Base-by-base conservation (phyloP, 371 early-diverging fungal genomes). In the Lichtheimia corymbifera region DNA sequence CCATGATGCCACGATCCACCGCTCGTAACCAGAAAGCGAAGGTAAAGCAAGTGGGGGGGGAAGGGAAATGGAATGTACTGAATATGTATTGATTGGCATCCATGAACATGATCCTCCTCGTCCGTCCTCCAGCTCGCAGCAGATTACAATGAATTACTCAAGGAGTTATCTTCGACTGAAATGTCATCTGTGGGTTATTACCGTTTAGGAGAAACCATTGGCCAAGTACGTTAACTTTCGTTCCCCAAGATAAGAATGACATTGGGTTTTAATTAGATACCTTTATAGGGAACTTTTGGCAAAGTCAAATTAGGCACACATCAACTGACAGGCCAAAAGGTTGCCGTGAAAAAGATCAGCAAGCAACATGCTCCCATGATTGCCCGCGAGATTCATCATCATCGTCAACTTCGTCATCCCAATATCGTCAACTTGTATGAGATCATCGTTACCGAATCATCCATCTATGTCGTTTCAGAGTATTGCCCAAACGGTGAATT, bases 371-470 rank as follows among this genome's bases (percentile, higher is more conserved):
- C 88, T 3, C 84, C 90, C 41, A 67, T 81, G 47, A 77, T 83
- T 59, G 82, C 89, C 52, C 88, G 96, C 53, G 98, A 98, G 80
- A 91, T 96, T 51, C 89, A 93, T 60, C 90, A 93, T 45, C 91
- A 93, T 82, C 90, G 94, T 11, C 87, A 88, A 53, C 71, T 97
- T 44, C 82, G 83, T 45, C 94, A 94, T 61, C 87, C 91, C 5
- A 91, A 95, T 74, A 91, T 97, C 51, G 88, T 92, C n/a, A 88
- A 89, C 49, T 78, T 97, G 1, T 87, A 90, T 62, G 97, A 95
- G 70, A 92, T 97, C 54, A 83, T 95, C 35, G 76, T 83, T 7
- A 91, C 93, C 18, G 89, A 89, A 70, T 85, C 86, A 25, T 77
- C 86, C 61, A 92, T 94, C 55, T 90, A 90, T 68, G 83, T 94